A percentile compares a stretch with the other conserved stretches of the same genome.
phyloP scores from a whole-genome alignment of 805 yeast genomes.

The Monosporozyma solicola region DNA sequence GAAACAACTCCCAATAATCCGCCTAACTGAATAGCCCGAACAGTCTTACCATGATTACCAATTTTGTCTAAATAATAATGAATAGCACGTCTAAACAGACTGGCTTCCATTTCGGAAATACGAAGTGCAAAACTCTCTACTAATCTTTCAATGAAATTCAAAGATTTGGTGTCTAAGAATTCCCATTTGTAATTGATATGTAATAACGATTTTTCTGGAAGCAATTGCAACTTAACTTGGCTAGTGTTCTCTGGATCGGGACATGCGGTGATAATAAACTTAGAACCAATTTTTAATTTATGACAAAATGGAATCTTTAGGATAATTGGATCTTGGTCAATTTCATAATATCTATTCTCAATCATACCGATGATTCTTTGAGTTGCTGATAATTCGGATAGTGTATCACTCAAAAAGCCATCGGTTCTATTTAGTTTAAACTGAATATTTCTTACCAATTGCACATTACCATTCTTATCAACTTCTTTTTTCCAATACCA shows the following conservation, averaged over 20 bases:
- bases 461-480: conserved; percentile 4
- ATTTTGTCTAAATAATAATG: conserved; percentile 24
- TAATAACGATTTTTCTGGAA: conserved; percentile 6
- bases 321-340: conserved; percentile 41
- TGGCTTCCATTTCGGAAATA: conserved; percentile 7
- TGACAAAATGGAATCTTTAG: conserved; percentile 41
- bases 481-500: conserved; percentile 14
- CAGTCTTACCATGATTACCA: conserved; percentile 34
- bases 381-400: conserved; percentile 7
- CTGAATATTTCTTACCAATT: conserved; percentile 19
- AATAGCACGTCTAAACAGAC: conserved; percentile 10
- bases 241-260: conserved; percentile 5
- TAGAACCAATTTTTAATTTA: conserved; percentile 28
- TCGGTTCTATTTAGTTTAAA: conserved; percentile 23
- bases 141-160: conserved; percentile 8
- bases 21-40: conserved; percentile 49
- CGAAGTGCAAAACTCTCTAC: conserved; percentile 4
- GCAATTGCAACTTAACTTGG: conserved; percentile 3
- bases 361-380: conserved; percentile 47
- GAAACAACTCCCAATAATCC: conserved; percentile 48
- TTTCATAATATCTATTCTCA: conserved; percentile 47
- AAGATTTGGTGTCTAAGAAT: conserved; percentile 3
- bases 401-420: conserved; percentile 11
- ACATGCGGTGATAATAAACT: conserved; percentile 16
- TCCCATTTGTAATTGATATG: conserved; percentile 10